Evolutionary conservation across 352 stramenopile genomes (phyloP).

Genomic region (Phytophthora podocarpi): DNA sequence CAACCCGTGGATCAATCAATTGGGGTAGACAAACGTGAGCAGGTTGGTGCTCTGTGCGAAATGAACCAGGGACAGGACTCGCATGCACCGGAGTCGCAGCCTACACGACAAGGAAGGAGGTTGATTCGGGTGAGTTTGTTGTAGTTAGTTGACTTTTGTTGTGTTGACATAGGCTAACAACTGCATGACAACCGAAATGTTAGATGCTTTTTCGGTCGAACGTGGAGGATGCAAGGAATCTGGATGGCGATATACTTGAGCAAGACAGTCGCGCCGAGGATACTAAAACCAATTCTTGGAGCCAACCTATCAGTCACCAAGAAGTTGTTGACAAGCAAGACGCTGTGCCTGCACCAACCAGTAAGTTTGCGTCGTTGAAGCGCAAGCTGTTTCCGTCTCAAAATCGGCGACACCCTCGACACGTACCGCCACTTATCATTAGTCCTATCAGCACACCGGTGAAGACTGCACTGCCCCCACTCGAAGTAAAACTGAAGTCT

Average conservation of each 20-base stretch:
- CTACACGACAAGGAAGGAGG: constrained; percentile 36
- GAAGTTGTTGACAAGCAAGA: constrained; percentile 3
- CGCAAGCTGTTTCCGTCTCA: constrained; percentile 60
- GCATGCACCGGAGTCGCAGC: constrained; percentile 24
- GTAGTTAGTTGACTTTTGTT: not conserved
- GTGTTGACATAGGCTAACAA: too few relatives aligned
- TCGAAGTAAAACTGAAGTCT: constrained; percentile 2
- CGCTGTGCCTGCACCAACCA: constrained; percentile 7
- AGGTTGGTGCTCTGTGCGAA: too few relatives aligned
- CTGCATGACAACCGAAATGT: not conserved
- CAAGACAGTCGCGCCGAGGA: constrained; percentile 24
- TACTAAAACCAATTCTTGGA: not conserved
- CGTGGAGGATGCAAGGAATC: constrained; percentile 1
- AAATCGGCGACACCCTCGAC: constrained; percentile 47
- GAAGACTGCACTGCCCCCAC: not conserved
- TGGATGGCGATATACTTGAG: not conserved
- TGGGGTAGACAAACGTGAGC: too few relatives aligned
- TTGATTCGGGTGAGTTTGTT: constrained; percentile 41
- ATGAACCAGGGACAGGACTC: constrained; percentile 36
- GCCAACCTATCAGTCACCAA: not conserved
- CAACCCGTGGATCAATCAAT: too few relatives aligned
- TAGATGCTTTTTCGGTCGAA: constrained; percentile 61
- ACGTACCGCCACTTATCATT: constrained; percentile 49
- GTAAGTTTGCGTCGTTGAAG: constrained; percentile 58
- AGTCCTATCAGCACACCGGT: constrained; percentile 41